Evolutionary conservation across 2,329 filamentous ascomycete species (phyloP).

Genomic region (Trichoderma sp.): DNA sequence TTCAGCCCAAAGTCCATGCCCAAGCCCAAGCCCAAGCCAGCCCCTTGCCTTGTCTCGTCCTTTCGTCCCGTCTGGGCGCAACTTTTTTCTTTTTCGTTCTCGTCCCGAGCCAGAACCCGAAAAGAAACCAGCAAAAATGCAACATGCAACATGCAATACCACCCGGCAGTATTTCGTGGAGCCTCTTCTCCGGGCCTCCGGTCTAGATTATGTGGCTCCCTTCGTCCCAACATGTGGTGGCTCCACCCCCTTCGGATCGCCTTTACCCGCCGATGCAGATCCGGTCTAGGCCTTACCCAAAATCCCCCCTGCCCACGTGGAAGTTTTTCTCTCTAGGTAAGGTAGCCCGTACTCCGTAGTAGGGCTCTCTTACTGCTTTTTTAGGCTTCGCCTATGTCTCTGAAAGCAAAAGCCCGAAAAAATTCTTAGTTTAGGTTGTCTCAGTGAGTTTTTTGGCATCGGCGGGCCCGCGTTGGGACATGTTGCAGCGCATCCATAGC

Average conservation of each 20-base stretch:
- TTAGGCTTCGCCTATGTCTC: background rate
- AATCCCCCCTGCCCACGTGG: background rate
- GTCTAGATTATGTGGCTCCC: background rate
- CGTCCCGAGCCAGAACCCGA: background rate
- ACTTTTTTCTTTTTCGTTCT: background rate
- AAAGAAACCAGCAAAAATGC: background rate
- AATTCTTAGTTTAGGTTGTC: background rate
- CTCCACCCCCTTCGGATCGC: slow-evolving; percentile 14
- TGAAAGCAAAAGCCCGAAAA: background rate
- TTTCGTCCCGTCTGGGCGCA: background rate
- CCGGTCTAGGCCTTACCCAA: slow-evolving; percentile 9
- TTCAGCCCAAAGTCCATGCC: background rate
- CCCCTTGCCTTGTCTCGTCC: background rate
- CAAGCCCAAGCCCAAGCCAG: background rate
- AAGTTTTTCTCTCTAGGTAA: no score
- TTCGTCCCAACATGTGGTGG: background rate
- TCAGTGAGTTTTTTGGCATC: background rate
- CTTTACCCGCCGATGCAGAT: slow-evolving; percentile 19
- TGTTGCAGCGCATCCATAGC: background rate
- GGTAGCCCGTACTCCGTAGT: no score
- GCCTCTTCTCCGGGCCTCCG: background rate
- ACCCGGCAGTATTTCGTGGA: background rate
- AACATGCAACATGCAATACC: background rate
- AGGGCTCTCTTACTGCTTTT: no score
- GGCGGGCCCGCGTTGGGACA: background rate